Base-by-base conservation (phyloP, 2,329 filamentous ascomycete genomes). In the Nigrospora osmanthi region DNA sequence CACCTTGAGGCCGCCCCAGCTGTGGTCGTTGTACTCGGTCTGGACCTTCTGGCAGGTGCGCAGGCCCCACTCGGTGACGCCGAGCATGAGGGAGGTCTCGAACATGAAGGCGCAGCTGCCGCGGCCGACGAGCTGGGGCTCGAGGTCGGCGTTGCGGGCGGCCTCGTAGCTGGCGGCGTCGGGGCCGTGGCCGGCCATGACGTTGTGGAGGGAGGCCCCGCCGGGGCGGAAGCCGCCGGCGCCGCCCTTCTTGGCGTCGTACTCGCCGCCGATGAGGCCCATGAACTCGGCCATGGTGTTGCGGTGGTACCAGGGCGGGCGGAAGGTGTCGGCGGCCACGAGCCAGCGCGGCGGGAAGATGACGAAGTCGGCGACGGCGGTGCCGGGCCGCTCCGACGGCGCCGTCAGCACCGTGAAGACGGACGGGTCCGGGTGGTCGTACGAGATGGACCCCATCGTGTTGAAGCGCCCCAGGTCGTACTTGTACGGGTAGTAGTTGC, bases 1-100 rank as follows among this genome's bases (percentile, higher is more conserved):
- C 37, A 80, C 73, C 63, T 78, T 77, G 43, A 87, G 66, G 0
- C 75, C 75, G 28, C 73, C 81, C 89, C 89, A 95, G 60, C 86
- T 90, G 69, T 94, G 85, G 46, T 82, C 79, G 59, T 81, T 89
- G 58, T 93, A 94, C 46, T 78, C 78, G 52, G 80, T 72, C 67
- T 80, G 76, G 14, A 78, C 71, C 61, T 76, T 77, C 52, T 68
- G 62, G 44, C 74, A 91, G 49, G 78, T 73, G 51, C 65, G 62
- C 49, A 78, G 63, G 2, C 82, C 83, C 82, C 83, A 87, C 47
- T 84, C 77, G 2, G 83, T 85, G 28, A 87, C 82, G 1, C 82
- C 83, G 2, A 87, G 73, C 80, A 86, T 84, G 44, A 85, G 57
- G 45, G 73, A 81, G 51, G 76, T 84, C 69, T 84, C 80, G 54